Base-by-base conservation (phyloP, 768 basidiomycete genomes). In the Suillus decipiens region DNA sequence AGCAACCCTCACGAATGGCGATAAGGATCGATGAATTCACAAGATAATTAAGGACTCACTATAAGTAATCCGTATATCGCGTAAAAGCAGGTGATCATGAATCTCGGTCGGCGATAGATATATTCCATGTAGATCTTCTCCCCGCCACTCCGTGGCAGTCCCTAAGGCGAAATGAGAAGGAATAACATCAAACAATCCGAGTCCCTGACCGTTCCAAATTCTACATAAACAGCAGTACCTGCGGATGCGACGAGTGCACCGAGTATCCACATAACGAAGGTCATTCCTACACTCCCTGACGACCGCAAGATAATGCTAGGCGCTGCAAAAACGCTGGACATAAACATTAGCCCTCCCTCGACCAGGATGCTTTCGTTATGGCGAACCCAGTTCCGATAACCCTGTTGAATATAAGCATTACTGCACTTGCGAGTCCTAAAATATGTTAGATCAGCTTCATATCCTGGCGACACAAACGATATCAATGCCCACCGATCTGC, bases 101-200 rank as follows among this genome's bases (percentile, higher is more conserved):
- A 89, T 55, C 78, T 81, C 7, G 89, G 90, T 4, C 79, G 78
- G 53, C 82, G 77, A 72, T 84, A 91, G n/a, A 90, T 82, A 70
- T 81, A 89, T 64, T 90, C 88, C 42, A 92, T 74, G 67, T 91
- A 92, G 59, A 86, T 89, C 76, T 90, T 91, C 77, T 91, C 89
- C 2, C 87, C 90, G 1, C 90, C 90, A 61, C 81, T 90, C 3
- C 84, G 78, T 1, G 90, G 90, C 2, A 92, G 77, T 22, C 85
- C 88, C 87, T 90, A 31, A 2, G 41, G 56, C 2, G 7, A 61
- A 2, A 33, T 22, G 9, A 47, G 61, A 47, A 41, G 19, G 3
- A 22, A 36, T 24, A 34, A 12, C 8, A 36, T 41, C n/a, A 10
- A 9, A 37, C 17, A 17, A 7, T 1, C 2, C 59, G 37, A 14